Evolutionary conservation across 1,139 yeast genomes (phyloP), one percentile per base, ranked within the genome.

Genomic region (Zygosaccharomyces pseudobailii): DNA sequence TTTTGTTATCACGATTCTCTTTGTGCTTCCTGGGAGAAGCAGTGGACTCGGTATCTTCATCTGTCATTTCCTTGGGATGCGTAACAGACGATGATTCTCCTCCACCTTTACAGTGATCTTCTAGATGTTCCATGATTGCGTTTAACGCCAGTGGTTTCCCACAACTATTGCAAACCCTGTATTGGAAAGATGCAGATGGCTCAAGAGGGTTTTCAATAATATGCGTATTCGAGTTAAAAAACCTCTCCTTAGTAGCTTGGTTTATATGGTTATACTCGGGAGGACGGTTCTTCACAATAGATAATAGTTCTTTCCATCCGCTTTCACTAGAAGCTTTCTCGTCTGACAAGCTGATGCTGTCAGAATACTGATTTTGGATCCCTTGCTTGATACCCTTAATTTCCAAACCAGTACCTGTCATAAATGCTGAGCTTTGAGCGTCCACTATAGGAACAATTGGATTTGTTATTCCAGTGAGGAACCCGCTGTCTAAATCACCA

Each of bases 111-210:
- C 67, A 64, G 41, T 58, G 50, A 22, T 25, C 77, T 72, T 39
- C 78, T 71, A 61, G 69, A 71, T 47, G 82, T 72, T 59, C 65
- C 27, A 59, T 45, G 9, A 65, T 47, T 2, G 55, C 54, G 7
- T 54, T 51, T 23, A 56, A 43, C 23, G 56, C 50, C 6, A 85
- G 72, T 1, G 92, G 92, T 49, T 84, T 72, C 41, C 76, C 73
- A 62, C 94, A 85, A 49, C 72, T 69, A 49, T 79, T 80, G 63
- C 94, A 85, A 57, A 83, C 74, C 55, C 84, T 74, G 59, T 80
- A 85, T 45, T 74, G 72, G 23, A 80, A 48, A 5, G 40, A 36
- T 10, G 36, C 59, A 21, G 71, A 74, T 57, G 56, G 74, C 53
- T 61, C 74, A 52, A 70, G 63, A 52, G 70, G 82, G 62, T 63